Evolutionary conservation across 148 eudicot species (phyloP), one percentile per base, ranked within the genome.

Genomic region (Vaccinium vitisidaea): DNA sequence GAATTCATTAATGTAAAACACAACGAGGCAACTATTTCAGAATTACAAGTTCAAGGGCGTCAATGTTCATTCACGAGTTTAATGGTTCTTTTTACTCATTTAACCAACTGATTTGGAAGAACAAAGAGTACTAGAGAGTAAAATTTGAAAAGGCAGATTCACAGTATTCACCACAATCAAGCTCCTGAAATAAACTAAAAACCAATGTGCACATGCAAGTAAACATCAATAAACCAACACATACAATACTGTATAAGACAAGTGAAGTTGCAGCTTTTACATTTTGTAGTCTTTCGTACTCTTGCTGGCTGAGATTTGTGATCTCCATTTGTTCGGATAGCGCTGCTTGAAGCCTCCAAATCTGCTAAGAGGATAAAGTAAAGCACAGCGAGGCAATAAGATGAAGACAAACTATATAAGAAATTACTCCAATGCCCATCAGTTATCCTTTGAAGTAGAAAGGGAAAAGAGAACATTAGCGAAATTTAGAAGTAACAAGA

Each of bases 271-370:
- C 55, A 74, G 21, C 36, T 13, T 46, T 83, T 88, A 90, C 92
- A 85, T 87, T 88, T 88, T 88, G 90, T 59, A 90, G 89, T 81
- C 90, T 90, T 81, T 90, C 92, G 61, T 70, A 88, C 77, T 90
- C 89, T 61, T 83, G 86, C 87, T 86, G 87, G 83, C 89, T 86
- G 50, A 82, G 85, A 21, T 88, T 83, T 85, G 90, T 80, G 85
- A 90, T 88, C 81, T 90, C 89, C 83, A 81, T 86, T 85, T 90
- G 92, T 63, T 87, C 85, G 65, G 52, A 36, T 46, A 90, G 84
- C 63, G 92, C 90, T 61, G 87, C 88, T 83, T 85, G 92, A 80
- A 90, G 90, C 76, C 86, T 90, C 83, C 86, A 82, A 83, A 90
- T 85, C 92, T 90, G 73, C 36, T 74, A 84, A 84, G 80, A 18